Evolutionary conservation across 1,284 basidiomycete genomes (phyloP).

Genomic region (Cerrena zonata): DNA sequence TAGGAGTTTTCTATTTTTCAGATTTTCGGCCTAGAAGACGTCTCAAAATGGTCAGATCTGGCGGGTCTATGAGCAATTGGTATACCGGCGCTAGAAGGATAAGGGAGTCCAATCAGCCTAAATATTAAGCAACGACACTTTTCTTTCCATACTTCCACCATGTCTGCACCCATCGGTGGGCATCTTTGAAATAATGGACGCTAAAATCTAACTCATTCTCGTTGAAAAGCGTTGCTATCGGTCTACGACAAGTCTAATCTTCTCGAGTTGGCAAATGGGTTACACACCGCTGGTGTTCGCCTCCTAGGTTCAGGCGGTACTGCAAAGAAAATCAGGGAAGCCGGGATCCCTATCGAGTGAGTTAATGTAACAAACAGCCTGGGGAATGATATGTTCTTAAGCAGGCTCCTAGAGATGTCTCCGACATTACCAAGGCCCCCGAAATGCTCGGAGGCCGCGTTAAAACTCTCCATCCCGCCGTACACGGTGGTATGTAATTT

Average conservation of each 20-base stretch:
- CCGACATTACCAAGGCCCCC: constrained; percentile 96
- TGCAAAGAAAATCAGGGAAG: constrained; percentile 93
- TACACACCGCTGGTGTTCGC: constrained; percentile 77
- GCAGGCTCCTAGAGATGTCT: constrained; percentile 76
- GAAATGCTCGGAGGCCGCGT: constrained; percentile 99
- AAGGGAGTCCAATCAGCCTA: neutral
- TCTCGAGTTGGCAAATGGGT: constrained; percentile 81
- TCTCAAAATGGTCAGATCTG: no score
- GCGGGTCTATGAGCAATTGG: no score
- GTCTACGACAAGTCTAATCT: constrained; percentile 96
- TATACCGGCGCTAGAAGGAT: no score
- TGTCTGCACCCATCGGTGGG: constrained; percentile 34
- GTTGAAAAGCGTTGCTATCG: constrained; percentile 73
- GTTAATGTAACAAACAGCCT: constrained; percentile 25
- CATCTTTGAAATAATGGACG: constrained; percentile 3
- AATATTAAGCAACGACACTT: neutral
- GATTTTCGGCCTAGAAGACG: no score
- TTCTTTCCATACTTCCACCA: constrained; percentile 15
- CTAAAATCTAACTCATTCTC: neutral
- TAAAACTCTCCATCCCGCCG: constrained; percentile 98
- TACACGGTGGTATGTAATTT: constrained; percentile 78
- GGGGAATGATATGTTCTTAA: neutral
- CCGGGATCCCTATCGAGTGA: constrained; percentile 86
- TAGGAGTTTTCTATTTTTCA: no score
- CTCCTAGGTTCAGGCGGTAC: constrained; percentile 95